Percentiles rank a stretch among this genome's conserved stretches.
These are phyloP conservation scores for Aspergillus coremiiformis DNA, from an alignment of 495 filamentous ascomycete species.

Conservation along the genomic window DNA sequence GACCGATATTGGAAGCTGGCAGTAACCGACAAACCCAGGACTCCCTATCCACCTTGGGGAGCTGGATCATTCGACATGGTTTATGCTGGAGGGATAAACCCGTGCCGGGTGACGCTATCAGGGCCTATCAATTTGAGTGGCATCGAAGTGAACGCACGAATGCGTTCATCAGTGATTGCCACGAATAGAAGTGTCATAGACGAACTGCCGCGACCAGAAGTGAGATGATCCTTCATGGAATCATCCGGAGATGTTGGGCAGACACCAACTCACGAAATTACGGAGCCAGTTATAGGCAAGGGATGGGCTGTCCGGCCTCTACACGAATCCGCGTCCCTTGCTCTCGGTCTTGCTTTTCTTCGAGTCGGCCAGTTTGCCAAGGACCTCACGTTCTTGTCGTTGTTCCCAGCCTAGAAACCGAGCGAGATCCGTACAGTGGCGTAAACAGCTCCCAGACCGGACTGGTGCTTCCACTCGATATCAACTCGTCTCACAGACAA, in stretches of 20 bases:
- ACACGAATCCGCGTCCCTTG: too few species aligned
- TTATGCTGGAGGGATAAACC: not conserved
- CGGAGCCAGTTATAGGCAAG: not conserved
- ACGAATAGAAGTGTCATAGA: too few species aligned
- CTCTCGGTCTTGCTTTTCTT: not conserved
- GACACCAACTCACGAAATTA: slow-evolving; percentile 1
- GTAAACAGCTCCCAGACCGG: slow-evolving; percentile 45
- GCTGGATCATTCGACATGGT: slow-evolving; percentile 10
- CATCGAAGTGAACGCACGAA: too few species aligned
- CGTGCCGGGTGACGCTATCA: slow-evolving; percentile 54
- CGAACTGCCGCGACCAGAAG: too few species aligned
- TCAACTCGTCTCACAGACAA: slow-evolving; percentile 37
- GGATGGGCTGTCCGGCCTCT: too few species aligned
- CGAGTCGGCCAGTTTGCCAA: not conserved
- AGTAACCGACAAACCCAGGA: slow-evolving; percentile 44
- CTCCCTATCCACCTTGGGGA: slow-evolving; percentile 52
- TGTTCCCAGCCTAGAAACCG: too few species aligned
- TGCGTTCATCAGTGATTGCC: too few species aligned
- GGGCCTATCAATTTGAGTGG: too few species aligned
- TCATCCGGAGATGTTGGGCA: not conserved
- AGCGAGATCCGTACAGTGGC: too few species aligned
- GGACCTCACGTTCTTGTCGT: slow-evolving; percentile 50
- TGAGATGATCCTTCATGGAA: too few species aligned
- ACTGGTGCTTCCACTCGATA: slow-evolving; percentile 37
- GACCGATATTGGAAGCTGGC: not conserved